These are phyloP conservation scores for Bombardia bombarda DNA, from an alignment of 495 filamentous ascomycete genomes.

Conservation along the genomic window DNA sequence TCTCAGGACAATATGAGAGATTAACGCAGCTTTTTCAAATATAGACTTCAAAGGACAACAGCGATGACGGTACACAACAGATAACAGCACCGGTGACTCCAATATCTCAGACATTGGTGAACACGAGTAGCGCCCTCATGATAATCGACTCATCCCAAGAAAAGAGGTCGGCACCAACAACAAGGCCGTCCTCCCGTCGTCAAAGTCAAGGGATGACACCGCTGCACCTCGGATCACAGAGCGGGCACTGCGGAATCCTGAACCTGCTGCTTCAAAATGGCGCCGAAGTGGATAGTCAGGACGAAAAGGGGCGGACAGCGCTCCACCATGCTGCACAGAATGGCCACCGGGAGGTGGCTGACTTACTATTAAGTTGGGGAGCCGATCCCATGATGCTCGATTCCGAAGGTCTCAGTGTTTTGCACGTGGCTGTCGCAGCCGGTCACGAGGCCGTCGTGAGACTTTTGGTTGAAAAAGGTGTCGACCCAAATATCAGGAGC, in stretches of 20 bases:
- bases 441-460: background rate
- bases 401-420: background rate
- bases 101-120: no score
- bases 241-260: background rate
- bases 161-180: background rate
- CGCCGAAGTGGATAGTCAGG: background rate
- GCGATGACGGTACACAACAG: no score
- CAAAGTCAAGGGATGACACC: background rate
- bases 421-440: background rate
- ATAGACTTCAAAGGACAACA: no score
- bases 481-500: background rate
- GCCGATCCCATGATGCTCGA: background rate
- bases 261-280: background rate
- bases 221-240: background rate
- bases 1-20: no score
- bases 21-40: no score
- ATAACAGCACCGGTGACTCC: no score
- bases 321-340: background rate
- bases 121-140: no score
- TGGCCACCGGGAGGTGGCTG: background rate
- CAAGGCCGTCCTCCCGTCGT: background rate
- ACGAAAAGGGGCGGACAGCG: background rate
- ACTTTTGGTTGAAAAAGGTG: background rate
- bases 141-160: background rate
- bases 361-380: background rate